A percentile compares a stretch with the other conserved stretches of the same genome.
Evolutionary conservation across 139 green algal species (phyloP).

Genomic region (Coelastrella sp.): DNA sequence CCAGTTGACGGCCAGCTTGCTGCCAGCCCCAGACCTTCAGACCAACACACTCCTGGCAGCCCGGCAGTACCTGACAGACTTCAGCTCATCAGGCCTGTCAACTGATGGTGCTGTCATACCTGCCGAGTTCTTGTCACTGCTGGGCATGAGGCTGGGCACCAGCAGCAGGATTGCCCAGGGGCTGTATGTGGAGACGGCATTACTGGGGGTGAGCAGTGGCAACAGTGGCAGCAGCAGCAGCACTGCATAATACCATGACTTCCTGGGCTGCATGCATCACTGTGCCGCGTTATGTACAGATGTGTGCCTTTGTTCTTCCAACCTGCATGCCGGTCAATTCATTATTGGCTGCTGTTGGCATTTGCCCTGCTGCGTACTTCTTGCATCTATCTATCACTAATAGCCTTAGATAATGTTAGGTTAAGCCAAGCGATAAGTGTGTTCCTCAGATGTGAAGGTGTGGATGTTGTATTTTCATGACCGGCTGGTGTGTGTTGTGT

Average conservation of each 20-base stretch:
- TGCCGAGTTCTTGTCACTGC: constrained; percentile 38
- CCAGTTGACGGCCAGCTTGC: constrained; percentile 30
- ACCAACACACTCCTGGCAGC: not conserved
- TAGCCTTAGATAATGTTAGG: no score
- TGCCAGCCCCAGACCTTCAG: not conserved
- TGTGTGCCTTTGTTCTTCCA: not conserved
- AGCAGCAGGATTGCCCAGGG: constrained; percentile 14
- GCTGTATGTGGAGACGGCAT: constrained; percentile 58
- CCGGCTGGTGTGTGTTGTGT: not conserved
- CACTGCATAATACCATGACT: not conserved
- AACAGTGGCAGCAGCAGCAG: not conserved
- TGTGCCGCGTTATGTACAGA: not conserved
- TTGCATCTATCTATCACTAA: no score
- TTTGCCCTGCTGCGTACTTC: not conserved
- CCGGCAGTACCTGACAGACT: constrained; percentile 21
- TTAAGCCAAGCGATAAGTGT: no score
- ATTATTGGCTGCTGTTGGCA: not conserved
- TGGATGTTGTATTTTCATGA: not conserved
- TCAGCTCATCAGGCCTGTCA: not conserved
- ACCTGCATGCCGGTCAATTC: no score
- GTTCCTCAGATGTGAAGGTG: not conserved
- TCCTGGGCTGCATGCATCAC: not conserved
- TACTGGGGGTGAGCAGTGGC: constrained; percentile 39
- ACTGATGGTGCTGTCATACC: constrained; percentile 23
- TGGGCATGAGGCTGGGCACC: constrained; percentile 58